A percentile compares a stretch with the other conserved stretches of the same genome.
Conservation (phyloP, 2,329 filamentous ascomycete genomes). For the Lecanosticta acicola region DNA sequence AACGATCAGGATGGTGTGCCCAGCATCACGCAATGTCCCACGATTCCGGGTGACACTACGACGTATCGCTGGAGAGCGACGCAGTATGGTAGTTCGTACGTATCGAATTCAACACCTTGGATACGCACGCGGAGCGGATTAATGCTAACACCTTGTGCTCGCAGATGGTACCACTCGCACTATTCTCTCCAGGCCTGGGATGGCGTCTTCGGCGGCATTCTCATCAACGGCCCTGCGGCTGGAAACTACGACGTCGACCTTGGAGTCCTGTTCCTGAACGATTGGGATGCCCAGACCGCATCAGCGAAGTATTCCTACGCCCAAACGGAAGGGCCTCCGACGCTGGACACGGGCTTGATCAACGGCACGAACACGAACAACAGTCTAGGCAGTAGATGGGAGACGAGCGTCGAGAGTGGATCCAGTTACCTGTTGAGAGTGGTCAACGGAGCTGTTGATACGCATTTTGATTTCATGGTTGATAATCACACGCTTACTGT, state of each 20-base stretch:
- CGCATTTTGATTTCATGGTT: constrained; percentile 33
- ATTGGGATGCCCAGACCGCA: constrained; percentile 33
- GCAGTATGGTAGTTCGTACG: constrained; percentile 30
- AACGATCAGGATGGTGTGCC: constrained; percentile 48
- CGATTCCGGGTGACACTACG: constrained; percentile 50
- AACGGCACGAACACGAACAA: constrained; percentile 30
- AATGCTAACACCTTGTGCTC: constrained; percentile 9
- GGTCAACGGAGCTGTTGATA: constrained; percentile 37
- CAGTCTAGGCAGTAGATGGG: constrained; percentile 22
- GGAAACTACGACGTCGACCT: constrained; percentile 36
- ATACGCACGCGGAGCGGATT: too few species aligned
- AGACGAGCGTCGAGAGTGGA: constrained; percentile 31
- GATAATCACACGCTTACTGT: constrained; percentile 42
- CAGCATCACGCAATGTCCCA: constrained; percentile 59
- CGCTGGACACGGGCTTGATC: constrained; percentile 32
- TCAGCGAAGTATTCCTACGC: constrained; percentile 25
- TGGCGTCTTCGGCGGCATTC: constrained; percentile 35
- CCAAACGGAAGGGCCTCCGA: constrained; percentile 25
- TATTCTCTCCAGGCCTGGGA: constrained; percentile 39
- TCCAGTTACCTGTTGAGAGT: constrained; percentile 41
- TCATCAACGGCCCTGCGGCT: constrained; percentile 36
- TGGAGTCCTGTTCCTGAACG: constrained; percentile 37
- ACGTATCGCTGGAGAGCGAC: constrained; percentile 38
- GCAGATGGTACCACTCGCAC: constrained; percentile 41
- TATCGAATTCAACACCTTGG: too few species aligned